Percentiles rank a stretch among this genome's conserved stretches.
Conservation (phyloP, 2,329 filamentous ascomycete species). For the Drechslerella dactyloides region DNA sequence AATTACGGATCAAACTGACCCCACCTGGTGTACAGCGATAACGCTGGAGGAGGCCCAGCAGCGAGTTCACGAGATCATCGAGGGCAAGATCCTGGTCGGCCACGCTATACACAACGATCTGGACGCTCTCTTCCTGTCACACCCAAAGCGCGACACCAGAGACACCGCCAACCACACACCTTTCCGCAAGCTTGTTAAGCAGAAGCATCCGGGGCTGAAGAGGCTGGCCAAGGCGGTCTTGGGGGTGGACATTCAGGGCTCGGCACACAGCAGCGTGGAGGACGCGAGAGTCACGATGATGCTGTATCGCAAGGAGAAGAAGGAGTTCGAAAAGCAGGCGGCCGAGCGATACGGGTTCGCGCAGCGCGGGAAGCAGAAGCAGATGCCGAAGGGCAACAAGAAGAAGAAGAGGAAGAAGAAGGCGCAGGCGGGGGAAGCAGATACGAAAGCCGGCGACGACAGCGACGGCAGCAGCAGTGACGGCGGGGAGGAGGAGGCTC, state of each 20-base stretch:
- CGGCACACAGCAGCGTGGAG: conserved; percentile 71
- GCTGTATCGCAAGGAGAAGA: conserved; percentile 81
- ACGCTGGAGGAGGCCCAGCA: conserved; percentile 78
- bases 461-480: conserved; percentile 8
- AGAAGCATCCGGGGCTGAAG: conserved; percentile 72
- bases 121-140: conserved; percentile 74
- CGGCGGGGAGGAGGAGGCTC: conserved; percentile 6
- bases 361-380: conserved; percentile 43
- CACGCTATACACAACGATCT: conserved; percentile 83
- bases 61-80: conserved; percentile 72
- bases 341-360: conserved; percentile 57
- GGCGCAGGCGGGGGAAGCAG: conserved; percentile 13
- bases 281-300: conserved; percentile 92
- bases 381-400: conserved; percentile 45
- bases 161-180: conserved; percentile 81
- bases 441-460: conserved; percentile 39
- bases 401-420: conserved; percentile 49
- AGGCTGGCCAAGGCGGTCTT: conserved; percentile 66
- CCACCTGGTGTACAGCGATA: conserved; percentile 63
- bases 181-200: conserved; percentile 71
- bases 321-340: conserved; percentile 72
- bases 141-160: conserved; percentile 77
- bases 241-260: conserved; percentile 68
- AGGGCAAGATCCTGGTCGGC: conserved; percentile 76
- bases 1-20: conserved; percentile 1